Evolutionary conservation across 164 flowering plant genomes (phyloP), one percentile per base, ranked within the genome.

Genomic region (Magnolia sinica): DNA sequence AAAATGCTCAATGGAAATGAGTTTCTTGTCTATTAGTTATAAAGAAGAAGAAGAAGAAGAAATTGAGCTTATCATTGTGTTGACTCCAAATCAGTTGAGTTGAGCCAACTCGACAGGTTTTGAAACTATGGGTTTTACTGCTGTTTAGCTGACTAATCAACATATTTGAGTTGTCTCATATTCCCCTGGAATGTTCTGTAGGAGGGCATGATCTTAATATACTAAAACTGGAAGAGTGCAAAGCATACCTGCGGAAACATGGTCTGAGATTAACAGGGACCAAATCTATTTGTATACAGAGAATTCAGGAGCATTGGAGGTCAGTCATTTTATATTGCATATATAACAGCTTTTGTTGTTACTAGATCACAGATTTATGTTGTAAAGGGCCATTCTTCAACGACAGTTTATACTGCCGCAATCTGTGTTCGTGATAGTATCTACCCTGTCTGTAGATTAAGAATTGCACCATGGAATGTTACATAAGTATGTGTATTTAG

Each of bases 221-320:
- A 19, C 59, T 83, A 37, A 85, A 73, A 64, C 59, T 87, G 64
- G 82, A 77, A 27, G 89, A 84, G 5, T 89, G 89, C 76, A 89
- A 87, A 86, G 84, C 85, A 8, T 89, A 88, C 78, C 76, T 91
- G 24, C 78, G 89, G 76, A 86, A 81, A 77, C 84, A 87, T 83
- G 86, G 82, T 2, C 73, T 89, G 74, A 85, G 92, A 71, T 8
- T 91, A 68, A 70, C 89, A 3, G 95, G 92, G 74, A 86, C 83
- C 7, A 91, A 88, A 77, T 85, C 74, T 9, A 79, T 78, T 49
- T 87, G 90, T 72, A 76, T 87, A 23, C 72, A 84, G 72, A 85
- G 92, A 78, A 87, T 91, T 55, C 79, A 75, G 68, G 95, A 91
- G 80, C 92, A 88, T 65, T 84, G 85, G 88, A 83, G 87, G 93